Base-by-base conservation (phyloP, 2,329 filamentous ascomycete genomes). In the Diaporthe sp. region DNA sequence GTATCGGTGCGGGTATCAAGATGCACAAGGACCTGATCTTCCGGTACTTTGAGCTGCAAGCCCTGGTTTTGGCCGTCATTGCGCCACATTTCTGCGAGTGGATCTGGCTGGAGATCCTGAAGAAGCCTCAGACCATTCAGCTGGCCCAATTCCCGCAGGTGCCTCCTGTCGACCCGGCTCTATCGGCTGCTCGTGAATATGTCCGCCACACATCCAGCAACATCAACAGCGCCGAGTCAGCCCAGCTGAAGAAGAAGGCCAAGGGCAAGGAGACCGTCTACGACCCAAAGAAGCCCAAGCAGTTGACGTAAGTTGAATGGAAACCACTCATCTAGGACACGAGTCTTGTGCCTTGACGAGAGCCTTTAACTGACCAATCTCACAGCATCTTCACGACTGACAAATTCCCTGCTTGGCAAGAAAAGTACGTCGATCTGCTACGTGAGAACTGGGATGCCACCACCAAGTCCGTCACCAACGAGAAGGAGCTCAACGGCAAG, bases 1-100 rank as follows among this genome's bases (percentile, higher is more conserved):
- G 93, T 78, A 91, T 90, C 76, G 92, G 93, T 34, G 93, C 94
- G 7, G 94, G 94, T 67, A 91, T 97, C 78, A 93, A 94, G 80
- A 96, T 98, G 93, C 96, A 98, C 87, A 91, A 91, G 79, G 94
- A 95, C 78, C 88, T 97, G 15, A 89, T 96, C 44, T 86, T 91
- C 79, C 91, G 93, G 79, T 99, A 97, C 85, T 92, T 98, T 79
- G 94, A 97, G 85, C 89, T 97, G 28, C 96, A 98, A 84, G 92
- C 94, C 61, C 89, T 98, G 69, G 89, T 98, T 81, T 87, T 98
- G 79, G 90, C 93, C 4, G 94, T 95, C 70, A 92, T 98, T 77
- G 93, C 96, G 3, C 96, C 97, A 75, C 97, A 99, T 85, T 98
- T 95, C 93, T 89, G 95, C 62, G 97, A 99, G 82, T 94, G 98